A percentile compares a stretch with the other conserved stretches of the same genome.
These are phyloP conservation scores for Juncus effusus DNA, from an alignment of 176 grass and related monocot genomes.

Conservation along the genomic window DNA sequence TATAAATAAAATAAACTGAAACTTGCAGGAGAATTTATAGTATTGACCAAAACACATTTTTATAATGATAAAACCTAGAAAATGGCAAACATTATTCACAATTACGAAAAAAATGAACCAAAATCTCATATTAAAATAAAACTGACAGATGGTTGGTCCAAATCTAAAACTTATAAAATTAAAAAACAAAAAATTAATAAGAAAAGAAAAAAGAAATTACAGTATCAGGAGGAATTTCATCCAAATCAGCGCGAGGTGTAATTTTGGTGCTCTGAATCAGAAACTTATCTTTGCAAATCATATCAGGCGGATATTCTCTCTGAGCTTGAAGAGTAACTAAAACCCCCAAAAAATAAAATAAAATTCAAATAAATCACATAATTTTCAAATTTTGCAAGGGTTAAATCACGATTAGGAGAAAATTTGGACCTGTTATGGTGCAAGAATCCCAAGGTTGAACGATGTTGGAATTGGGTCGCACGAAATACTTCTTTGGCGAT, in stretches of 20 bases:
- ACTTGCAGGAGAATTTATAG: too few species aligned
- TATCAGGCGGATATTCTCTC: slow-evolving; percentile 69
- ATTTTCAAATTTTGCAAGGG: slow-evolving; percentile 6
- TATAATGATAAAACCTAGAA: too few species aligned
- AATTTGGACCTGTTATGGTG: slow-evolving; percentile 60
- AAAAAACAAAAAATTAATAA: slow-evolving; percentile 17
- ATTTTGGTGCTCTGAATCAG: slow-evolving; percentile 93
- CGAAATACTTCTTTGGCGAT: slow-evolving; percentile 96
- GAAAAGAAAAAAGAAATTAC: slow-evolving; percentile 33
- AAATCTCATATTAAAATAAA: not conserved
- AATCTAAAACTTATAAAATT: slow-evolving; percentile 4
- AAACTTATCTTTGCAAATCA: slow-evolving; percentile 98
- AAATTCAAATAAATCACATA: slow-evolving; percentile 20
- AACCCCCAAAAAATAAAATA: not conserved
- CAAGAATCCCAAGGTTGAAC: slow-evolving; percentile 98
- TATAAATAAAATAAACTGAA: too few species aligned
- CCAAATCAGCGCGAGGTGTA: slow-evolving; percentile 61
- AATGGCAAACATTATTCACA: not conserved
- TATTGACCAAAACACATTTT: too few species aligned
- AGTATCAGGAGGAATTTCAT: slow-evolving; percentile 81
- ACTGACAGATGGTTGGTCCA: not conserved
- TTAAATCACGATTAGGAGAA: slow-evolving; percentile 16
- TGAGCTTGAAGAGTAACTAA: slow-evolving; percentile 88
- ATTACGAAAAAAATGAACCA: not conserved
- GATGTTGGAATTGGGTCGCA: slow-evolving; percentile 78